Evolutionary conservation across 2,329 filamentous ascomycete species (phyloP).

Genomic region (Pseudocercospora macadamiae): DNA sequence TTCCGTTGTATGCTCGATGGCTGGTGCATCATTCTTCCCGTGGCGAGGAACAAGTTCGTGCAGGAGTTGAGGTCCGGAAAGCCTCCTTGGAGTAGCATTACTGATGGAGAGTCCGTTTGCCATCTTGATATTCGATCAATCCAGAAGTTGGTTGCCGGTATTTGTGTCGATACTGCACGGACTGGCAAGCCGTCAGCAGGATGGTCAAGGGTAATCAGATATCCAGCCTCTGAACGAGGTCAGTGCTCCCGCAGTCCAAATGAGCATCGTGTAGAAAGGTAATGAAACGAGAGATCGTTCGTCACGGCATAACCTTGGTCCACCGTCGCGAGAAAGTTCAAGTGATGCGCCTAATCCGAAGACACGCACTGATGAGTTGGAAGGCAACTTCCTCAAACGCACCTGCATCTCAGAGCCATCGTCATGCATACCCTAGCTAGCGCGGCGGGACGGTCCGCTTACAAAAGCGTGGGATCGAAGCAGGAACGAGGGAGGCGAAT

Average conservation of each 20-base stretch:
- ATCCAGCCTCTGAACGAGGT: not conserved
- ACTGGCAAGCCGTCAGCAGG: not conserved
- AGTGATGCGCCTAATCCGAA: not conserved
- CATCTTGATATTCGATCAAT: constrained; percentile 10
- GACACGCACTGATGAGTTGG: not conserved
- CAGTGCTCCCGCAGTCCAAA: not conserved
- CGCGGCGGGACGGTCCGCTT: not conserved
- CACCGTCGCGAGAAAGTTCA: not conserved
- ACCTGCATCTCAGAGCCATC: not conserved
- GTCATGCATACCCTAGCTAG: not conserved
- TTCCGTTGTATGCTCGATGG: constrained; percentile 66
- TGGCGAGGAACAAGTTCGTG: constrained; percentile 64
- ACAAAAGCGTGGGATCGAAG: not conserved
- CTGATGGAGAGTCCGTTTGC: constrained; percentile 55
- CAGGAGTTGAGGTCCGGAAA: constrained; percentile 60
- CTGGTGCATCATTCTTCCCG: constrained; percentile 45
- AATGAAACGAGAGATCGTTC: not conserved
- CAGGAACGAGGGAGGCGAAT: not conserved
- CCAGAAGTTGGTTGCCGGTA: not conserved
- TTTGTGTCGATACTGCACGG: not conserved
- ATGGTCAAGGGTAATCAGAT: not conserved
- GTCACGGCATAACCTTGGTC: not conserved
- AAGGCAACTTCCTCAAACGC: not conserved
- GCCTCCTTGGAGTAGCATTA: constrained; percentile 56
- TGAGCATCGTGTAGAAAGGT: not conserved